These are phyloP conservation scores for Trichophyton equinum DNA, from an alignment of 2,329 filamentous ascomycete species.

Conservation along the genomic window DNA sequence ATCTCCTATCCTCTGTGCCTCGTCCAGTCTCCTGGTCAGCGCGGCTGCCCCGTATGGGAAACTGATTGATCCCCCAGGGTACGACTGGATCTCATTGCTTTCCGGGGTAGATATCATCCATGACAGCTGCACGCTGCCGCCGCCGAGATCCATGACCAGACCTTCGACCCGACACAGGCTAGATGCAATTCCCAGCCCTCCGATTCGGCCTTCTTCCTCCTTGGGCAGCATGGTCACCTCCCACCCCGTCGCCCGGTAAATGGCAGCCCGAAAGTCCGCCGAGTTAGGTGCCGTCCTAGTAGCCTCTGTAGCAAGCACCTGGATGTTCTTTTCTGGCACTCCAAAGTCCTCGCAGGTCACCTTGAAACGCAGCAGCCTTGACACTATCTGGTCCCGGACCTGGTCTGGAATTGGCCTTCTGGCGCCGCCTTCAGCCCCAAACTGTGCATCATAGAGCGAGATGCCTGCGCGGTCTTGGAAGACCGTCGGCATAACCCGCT, in stretches of 20 bases:
- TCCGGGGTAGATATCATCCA: constrained; percentile 43
- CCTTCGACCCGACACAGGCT: constrained; percentile 59
- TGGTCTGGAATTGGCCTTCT: constrained; percentile 42
- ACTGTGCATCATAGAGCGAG: constrained; percentile 73
- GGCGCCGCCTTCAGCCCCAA: constrained; percentile 30
- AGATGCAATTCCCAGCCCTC: constrained; percentile 71
- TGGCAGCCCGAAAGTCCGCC: constrained; percentile 51
- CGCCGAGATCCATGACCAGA: constrained; percentile 76
- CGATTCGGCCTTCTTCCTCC: constrained; percentile 68
- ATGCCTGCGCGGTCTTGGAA: constrained; percentile 69
- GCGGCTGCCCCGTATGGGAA: constrained; percentile 61
- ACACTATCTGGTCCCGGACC: constrained; percentile 54
- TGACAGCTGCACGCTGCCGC: constrained; percentile 58
- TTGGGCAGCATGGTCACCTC: constrained; percentile 61
- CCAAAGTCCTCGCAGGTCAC: constrained; percentile 56
- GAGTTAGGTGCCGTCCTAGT: constrained; percentile 71
- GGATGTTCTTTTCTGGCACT: constrained; percentile 52
- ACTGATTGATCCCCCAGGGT: constrained; percentile 47
- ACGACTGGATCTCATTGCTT: constrained; percentile 40
- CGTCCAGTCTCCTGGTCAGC: constrained; percentile 43
- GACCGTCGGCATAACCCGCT: constrained; percentile 62
- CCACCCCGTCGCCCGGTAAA: constrained; percentile 53
- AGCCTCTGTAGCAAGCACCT: constrained; percentile 76
- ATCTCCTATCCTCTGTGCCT: constrained; percentile 32
- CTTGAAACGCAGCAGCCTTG: constrained; percentile 57